A percentile compares a stretch with the other conserved stretches of the same genome.
phyloP scores from a whole-genome alignment of 2,329 filamentous ascomycete species.

The Diaporthe sp. region DNA sequence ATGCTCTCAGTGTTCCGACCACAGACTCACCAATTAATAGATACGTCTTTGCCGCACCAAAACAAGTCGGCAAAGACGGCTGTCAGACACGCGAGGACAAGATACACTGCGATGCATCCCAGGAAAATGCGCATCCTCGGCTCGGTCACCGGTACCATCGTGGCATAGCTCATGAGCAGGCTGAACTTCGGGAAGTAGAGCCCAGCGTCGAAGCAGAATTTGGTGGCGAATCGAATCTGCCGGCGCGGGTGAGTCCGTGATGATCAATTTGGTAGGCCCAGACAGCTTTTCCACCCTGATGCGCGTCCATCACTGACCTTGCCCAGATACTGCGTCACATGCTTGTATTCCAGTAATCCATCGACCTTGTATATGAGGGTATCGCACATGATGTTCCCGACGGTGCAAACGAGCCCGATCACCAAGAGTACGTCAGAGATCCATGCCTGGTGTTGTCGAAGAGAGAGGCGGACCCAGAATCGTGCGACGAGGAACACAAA shows the following conservation, averaged over 20 bases:
- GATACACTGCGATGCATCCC: conserved; percentile 13
- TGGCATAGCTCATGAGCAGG: conserved; percentile 37
- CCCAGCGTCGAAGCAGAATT: conserved; percentile 40
- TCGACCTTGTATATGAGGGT: conserved; percentile 36
- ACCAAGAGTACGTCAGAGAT: conserved; percentile 37
- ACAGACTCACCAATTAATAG: conserved; percentile 22
- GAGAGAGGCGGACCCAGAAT: conserved; percentile 34
- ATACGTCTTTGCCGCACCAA: conserved; percentile 26
- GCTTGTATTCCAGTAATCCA: conserved; percentile 6
- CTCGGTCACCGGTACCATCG: conserved; percentile 37
- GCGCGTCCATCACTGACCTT: conserved; percentile 6
- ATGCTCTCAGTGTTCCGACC: neutral
- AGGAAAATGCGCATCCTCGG: conserved; percentile 30
- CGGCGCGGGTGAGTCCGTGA: neutral
- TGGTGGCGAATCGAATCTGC: conserved; percentile 40
- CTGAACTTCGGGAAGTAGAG: conserved; percentile 42
- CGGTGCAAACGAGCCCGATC: conserved; percentile 24
- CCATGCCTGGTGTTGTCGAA: conserved; percentile 36
- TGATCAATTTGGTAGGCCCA: neutral
- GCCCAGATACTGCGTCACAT: conserved; percentile 8
- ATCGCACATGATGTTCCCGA: conserved; percentile 40
- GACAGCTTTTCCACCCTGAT: no score
- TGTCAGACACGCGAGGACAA: conserved; percentile 14
- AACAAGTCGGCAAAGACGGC: conserved; percentile 11
- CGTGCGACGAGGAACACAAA: conserved; percentile 37